Conservation (phyloP, 202 grass and related monocot genomes). For the Panicum hallii region DNA sequence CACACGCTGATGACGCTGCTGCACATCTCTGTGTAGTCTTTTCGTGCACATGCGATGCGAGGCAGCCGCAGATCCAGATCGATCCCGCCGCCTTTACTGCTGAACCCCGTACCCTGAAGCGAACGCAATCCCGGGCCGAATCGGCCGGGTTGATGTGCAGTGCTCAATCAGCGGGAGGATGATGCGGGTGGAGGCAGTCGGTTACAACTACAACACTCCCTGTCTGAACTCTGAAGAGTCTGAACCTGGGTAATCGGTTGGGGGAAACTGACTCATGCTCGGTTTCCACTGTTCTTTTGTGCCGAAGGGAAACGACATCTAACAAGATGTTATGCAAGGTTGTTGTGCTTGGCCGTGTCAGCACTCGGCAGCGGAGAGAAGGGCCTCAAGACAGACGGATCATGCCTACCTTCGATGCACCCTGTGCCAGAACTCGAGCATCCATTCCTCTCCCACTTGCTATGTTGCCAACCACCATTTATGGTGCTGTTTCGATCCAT, state of each 20-base stretch:
- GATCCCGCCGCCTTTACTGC: conserved; percentile 5
- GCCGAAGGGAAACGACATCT: no score
- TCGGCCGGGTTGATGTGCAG: not conserved
- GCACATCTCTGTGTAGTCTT: not conserved
- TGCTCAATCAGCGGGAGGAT: no score
- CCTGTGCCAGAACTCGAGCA: not conserved
- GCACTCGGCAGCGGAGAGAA: not conserved
- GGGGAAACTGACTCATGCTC: not conserved
- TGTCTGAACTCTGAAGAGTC: no score
- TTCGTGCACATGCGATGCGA: not conserved
- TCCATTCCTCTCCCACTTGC: not conserved
- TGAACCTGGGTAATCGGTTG: no score
- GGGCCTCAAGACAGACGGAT: not conserved
- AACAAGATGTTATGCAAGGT: no score
- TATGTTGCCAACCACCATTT: not conserved
- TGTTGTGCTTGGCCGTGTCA: not conserved
- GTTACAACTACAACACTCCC: no score
- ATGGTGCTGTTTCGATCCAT: no score
- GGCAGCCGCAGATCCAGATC: conserved; percentile 11
- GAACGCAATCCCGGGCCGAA: not conserved
- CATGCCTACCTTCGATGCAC: not conserved
- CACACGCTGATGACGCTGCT: not conserved
- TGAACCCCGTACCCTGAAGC: conserved; percentile 5
- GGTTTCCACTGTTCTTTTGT: not conserved
- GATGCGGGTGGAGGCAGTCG: no score